These are phyloP conservation scores for Grosmannia clavigera DNA, from an alignment of 2,329 filamentous ascomycete species.

Conservation along the genomic window DNA sequence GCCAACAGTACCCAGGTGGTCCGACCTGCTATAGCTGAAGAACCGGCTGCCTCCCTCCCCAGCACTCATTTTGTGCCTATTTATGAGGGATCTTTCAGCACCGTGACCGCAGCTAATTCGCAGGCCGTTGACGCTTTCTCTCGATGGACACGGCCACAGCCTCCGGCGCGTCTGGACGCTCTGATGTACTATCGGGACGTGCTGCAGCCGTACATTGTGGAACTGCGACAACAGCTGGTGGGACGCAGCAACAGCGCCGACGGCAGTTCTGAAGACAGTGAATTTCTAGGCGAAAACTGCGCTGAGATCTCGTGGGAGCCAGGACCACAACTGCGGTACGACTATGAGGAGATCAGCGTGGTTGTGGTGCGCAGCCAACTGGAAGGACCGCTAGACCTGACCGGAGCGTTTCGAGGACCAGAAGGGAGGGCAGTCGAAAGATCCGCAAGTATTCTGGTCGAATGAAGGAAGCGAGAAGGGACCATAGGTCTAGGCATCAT, in stretches of 20 bases:
- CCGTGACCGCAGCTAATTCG: slow-evolving; percentile 3
- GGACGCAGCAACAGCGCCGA: neutral
- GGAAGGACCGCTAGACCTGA: slow-evolving; percentile 10
- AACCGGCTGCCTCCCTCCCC: neutral
- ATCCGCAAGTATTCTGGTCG: neutral
- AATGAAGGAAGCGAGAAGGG: neutral
- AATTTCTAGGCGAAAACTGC: neutral
- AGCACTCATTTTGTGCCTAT: neutral
- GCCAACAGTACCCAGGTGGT: neutral
- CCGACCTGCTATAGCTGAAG: neutral
- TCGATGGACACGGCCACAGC: slow-evolving; percentile 1
- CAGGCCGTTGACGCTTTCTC: slow-evolving; percentile 6
- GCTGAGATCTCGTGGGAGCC: slow-evolving; percentile 8
- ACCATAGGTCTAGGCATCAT: neutral
- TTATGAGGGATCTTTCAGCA: slow-evolving; percentile 8
- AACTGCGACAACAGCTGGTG: neutral
- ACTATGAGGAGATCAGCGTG: slow-evolving; percentile 19
- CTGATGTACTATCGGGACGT: slow-evolving; percentile 5
- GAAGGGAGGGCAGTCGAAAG: neutral
- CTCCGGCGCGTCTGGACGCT: slow-evolving; percentile 3
- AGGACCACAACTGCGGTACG: slow-evolving; percentile 17
- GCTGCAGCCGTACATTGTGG: neutral
- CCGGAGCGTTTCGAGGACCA: slow-evolving; percentile 2
- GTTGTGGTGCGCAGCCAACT: slow-evolving; percentile 21
- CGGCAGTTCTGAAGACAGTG: neutral